Evolutionary conservation across 208 protist genomes (phyloP), one percentile per base, ranked within the genome.

Genomic region (Porcisia hertigi): DNA sequence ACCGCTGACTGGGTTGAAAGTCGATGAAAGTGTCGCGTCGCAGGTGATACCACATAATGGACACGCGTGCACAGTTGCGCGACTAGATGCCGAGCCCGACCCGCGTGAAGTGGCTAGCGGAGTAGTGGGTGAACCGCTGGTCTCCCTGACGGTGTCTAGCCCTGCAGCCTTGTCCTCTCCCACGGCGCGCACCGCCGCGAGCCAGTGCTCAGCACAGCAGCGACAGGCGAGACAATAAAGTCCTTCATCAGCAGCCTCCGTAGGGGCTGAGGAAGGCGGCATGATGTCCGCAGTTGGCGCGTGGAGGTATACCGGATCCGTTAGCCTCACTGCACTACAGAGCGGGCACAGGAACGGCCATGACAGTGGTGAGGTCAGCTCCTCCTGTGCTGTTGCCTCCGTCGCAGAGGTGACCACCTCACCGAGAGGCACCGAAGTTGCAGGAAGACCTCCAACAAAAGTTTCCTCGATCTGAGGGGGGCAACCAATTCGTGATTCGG

Each of bases 221-320:
- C 69, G 74, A 73, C 86, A 90, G 18, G 83, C 86, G 8, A 87
- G 79, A 47, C 83, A 86, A 47, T 80, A 71, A 9, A 52, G 11
- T 16, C 55, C 8, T 16, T 23, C 64, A 30, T 55, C 47, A 14
- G 20, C 72, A 20, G 55, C 16, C 2, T 2, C 36, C 3, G 59
- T 62, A 25, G 25, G 39, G 25, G 23, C 3, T 3, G 43, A n/a
- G 14, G 65, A 55, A 39, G 45, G 25, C 12, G 65, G 54, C 0
- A 55, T 3, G 30, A 45, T 8, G 11, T 45, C 25, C 5, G 7
- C 18, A 1, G n/a, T 52, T 12, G 62, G 39, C n/a, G 30, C 54
- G 59, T 90, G 86, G 36, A 90, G 74, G n/a, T 79, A 62, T n/a
- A 90, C 86, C 12, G 86, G 86, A 53, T 90, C 71, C 0, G 53